Evolutionary conservation across 495 filamentous ascomycete species (phyloP).

Genomic region (Podospora anserina): DNA sequence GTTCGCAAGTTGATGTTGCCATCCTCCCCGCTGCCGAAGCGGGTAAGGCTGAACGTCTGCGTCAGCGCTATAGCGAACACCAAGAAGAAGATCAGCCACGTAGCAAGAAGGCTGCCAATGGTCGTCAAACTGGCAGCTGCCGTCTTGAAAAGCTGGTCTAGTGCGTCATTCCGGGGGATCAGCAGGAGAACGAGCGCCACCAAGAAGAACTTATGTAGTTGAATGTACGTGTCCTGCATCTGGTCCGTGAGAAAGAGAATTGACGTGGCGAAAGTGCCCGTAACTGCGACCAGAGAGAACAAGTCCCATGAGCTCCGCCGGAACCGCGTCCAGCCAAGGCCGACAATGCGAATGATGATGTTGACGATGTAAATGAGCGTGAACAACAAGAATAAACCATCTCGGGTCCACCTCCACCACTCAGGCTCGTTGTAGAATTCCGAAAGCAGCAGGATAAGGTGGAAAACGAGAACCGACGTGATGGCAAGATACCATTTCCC

Average conservation of each 20-base stretch:
- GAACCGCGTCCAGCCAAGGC: constrained; percentile 90
- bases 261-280: constrained; percentile 76
- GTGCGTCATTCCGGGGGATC: constrained; percentile 93
- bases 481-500: constrained; percentile 86
- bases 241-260: constrained; percentile 60
- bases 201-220: constrained; percentile 88
- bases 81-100: constrained; percentile 95
- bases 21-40: constrained; percentile 69
- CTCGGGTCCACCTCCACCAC: constrained; percentile 66
- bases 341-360: constrained; percentile 77
- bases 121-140: constrained; percentile 90
- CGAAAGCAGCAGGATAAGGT: constrained; percentile 76
- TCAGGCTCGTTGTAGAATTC: constrained; percentile 76
- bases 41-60: constrained; percentile 92
- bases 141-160: constrained; percentile 99
- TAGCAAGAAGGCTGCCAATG: constrained; percentile 90
- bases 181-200: constrained; percentile 87
- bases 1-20: constrained; percentile 90
- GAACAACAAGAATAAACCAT: constrained; percentile 76
- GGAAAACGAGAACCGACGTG: constrained; percentile 73
- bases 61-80: constrained; percentile 96
- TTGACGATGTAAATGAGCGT: constrained; percentile 84
- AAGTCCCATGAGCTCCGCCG: constrained; percentile 93
- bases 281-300: constrained; percentile 79
- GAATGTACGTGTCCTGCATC: constrained; percentile 59